Evolutionary conservation across 108 stramenopile species (phyloP).

Genomic region (Licmophora abbreviata): DNA sequence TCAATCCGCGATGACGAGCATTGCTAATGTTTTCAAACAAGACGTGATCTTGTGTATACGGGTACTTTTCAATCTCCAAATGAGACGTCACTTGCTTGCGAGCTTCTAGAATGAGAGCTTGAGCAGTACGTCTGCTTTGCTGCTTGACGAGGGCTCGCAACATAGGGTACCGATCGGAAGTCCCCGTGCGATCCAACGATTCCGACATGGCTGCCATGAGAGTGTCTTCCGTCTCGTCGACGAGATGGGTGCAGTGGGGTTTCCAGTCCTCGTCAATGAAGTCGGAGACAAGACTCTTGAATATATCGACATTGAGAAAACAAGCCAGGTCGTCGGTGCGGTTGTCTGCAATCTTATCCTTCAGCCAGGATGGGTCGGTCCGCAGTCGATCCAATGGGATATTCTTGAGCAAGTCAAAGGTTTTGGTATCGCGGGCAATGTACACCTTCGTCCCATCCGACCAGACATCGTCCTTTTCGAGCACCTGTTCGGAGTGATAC

Average conservation of each 20-base stretch:
- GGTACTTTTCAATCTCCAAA: constrained; percentile 40
- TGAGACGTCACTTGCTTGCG: constrained; percentile 31
- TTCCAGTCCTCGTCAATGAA: constrained; percentile 58
- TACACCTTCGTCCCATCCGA: constrained; percentile 39
- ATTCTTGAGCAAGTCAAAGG: constrained; percentile 38
- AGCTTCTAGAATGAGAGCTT: constrained; percentile 18
- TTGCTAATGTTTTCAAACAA: constrained; percentile 43
- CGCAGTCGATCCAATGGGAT: constrained; percentile 31
- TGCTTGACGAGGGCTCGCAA: constrained; percentile 10
- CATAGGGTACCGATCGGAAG: constrained; percentile 13
- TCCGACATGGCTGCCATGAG: constrained; percentile 5
- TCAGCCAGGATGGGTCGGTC: constrained; percentile 55
- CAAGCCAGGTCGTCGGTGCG: constrained; percentile 60
- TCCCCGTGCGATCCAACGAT: background rate
- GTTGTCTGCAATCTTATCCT: constrained; percentile 34
- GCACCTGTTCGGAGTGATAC: constrained; percentile 6
- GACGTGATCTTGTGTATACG: constrained; percentile 58
- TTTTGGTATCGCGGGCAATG: constrained; percentile 30
- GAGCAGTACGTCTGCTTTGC: constrained; percentile 17
- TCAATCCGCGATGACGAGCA: constrained; percentile 33
- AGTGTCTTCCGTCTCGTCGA: constrained; percentile 20
- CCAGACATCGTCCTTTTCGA: constrained; percentile 43
- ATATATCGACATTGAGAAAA: constrained; percentile 59
- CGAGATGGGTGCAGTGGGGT: constrained; percentile 27
- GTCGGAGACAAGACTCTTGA: constrained; percentile 49